A percentile compares a stretch with the other conserved stretches of the same genome.
Evolutionary conservation across 2,329 filamentous ascomycete genomes (phyloP).

Genomic region (Ceratocystis diversiconidia): DNA sequence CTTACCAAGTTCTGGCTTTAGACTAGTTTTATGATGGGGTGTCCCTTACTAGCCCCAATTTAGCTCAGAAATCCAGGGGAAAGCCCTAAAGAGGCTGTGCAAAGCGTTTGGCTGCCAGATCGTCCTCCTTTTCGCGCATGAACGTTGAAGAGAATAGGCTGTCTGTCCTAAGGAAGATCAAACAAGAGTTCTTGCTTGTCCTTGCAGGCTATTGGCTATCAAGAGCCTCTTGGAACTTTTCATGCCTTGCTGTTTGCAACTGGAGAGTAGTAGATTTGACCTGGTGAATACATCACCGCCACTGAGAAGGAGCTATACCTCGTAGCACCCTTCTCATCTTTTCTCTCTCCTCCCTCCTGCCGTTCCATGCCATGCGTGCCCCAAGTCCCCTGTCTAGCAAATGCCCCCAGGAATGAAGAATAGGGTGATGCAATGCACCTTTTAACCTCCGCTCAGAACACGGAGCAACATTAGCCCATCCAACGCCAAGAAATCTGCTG

Average conservation of each 20-base stretch:
- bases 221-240: background rate
- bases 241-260: no score
- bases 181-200: no score
- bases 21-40: background rate
- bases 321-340: background rate
- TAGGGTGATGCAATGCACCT: background rate
- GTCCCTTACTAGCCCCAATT: constrained; percentile 2
- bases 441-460: background rate
- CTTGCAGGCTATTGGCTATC: background rate
- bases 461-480: background rate
- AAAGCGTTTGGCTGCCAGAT: background rate
- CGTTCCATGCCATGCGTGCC: background rate
- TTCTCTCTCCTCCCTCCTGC: background rate
- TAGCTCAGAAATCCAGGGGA: constrained; percentile 16
- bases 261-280: no score
- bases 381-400: background rate
- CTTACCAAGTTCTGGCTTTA: background rate
- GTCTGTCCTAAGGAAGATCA: no score
- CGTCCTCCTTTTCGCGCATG: background rate
- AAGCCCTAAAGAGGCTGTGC: constrained; percentile 16
- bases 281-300: no score
- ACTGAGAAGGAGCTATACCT: no score
- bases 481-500: background rate
- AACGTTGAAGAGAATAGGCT: no score
- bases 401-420: background rate